Evolutionary conservation across 2,329 filamentous ascomycete species (phyloP).

Genomic region (Microdochium trichocladiopsis): DNA sequence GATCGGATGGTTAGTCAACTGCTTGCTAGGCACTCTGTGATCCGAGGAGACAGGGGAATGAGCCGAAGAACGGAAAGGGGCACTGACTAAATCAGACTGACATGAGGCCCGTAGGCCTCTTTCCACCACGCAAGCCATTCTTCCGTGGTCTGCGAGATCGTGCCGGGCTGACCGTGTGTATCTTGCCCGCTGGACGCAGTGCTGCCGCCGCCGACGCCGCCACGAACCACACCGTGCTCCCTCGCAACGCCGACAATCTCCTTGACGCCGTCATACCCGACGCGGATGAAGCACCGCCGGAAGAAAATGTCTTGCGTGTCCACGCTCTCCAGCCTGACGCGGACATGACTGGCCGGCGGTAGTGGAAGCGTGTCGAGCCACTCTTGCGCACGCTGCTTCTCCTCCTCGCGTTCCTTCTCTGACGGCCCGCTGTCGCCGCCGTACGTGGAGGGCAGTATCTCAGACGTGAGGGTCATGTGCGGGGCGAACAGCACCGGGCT

Average conservation of each 20-base stretch:
- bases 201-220: neutral
- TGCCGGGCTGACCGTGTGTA: constrained; percentile 6
- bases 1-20: neutral
- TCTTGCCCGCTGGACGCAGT: neutral
- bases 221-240: constrained; percentile 11
- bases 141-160: constrained; percentile 10
- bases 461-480: constrained; percentile 22
- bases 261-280: constrained; percentile 12
- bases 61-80: neutral
- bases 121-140: constrained; percentile 18
- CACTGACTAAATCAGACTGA: constrained; percentile 25
- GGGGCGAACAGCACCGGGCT: constrained; percentile 12
- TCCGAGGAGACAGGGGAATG: neutral
- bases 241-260: constrained; percentile 15
- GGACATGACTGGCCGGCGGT: constrained; percentile 4
- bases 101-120: constrained; percentile 19
- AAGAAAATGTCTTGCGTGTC: constrained; percentile 18
- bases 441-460: constrained; percentile 14
- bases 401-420: neutral
- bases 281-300: constrained; percentile 18
- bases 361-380: constrained; percentile 19
- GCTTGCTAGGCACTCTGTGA: too few relatives aligned
- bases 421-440: constrained; percentile 1
- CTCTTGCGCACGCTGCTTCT: constrained; percentile 10
- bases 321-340: constrained; percentile 7